Base-by-base conservation (phyloP, 2,329 filamentous ascomycete genomes). In the Dryadomyces quercus-mongolicae region DNA sequence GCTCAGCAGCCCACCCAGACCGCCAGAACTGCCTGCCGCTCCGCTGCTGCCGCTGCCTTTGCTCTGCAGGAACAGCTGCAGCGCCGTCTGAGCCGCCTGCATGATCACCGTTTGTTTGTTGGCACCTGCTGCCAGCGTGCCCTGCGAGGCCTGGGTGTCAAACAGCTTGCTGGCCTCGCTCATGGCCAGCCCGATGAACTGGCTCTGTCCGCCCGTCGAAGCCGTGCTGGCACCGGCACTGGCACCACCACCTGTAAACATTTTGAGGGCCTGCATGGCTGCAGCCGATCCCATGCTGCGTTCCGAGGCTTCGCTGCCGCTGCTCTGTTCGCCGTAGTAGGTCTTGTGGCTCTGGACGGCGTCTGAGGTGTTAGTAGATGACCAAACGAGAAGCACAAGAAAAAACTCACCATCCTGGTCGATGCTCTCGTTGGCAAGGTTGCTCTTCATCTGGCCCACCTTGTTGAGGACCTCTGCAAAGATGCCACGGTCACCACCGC, bases 51-150 rank as follows among this genome's bases (percentile, higher is more conserved):
- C 71, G 59, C 75, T 68, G 20, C 77, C 77, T 66, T 89, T 77
- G 62, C 78, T 82, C 79, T 95, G 91, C 74, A 94, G 72, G 69
- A 91, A 95, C 81, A 95, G 86, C 78, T 95, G 90, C 62, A 95
- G 69, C 2, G 90, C 91, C 78, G 88, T 85, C 75, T 95, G 84
- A 1, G 83, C 90, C 3, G 91, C 91, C 67, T 83, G 75, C 65
- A 86, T 82, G 49, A 96, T 74, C 51, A 82, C 88, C 49, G 82
- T 83, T 70, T 95, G 82, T 78, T 95, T 95, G 70, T 80, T 86
- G 5, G 85, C 79, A 25, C 77, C 75, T 22, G 75, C 68, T 3
- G 71, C 65, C 20, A 80, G 71, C 60, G 77, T 74, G 61, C 79
- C 79, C 60, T 76, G 67, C 10, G 74, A 69, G 34, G 72, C 66